Evolutionary conservation across 352 stramenopile genomes (phyloP).

Genomic region (Pythium grandisporangium): DNA sequence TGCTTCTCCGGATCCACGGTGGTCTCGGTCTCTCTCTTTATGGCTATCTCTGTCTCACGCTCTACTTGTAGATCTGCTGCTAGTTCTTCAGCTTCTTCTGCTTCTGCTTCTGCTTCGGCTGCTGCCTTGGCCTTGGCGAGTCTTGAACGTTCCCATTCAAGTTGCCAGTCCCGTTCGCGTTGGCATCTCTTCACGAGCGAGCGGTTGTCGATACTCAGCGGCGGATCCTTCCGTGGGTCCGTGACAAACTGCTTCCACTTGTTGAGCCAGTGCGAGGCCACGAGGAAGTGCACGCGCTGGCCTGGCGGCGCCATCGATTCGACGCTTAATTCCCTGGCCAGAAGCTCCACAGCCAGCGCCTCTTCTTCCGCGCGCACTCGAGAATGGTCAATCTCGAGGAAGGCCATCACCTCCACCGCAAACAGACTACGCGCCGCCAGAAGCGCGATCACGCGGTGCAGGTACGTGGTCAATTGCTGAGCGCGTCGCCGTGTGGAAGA

Average conservation of each 20-base stretch:
- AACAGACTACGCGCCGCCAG: conserved; percentile 43
- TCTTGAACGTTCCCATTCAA: too few species aligned
- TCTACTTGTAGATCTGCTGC: too few species aligned
- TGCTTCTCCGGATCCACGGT: too few species aligned
- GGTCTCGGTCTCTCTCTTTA: too few species aligned
- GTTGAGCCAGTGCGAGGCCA: conserved; percentile 27
- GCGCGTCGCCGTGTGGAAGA: conserved; percentile 23
- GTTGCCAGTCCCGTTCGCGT: too few species aligned
- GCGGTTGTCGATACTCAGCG: conserved; percentile 26
- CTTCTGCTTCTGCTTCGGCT: too few species aligned
- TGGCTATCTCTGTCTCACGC: too few species aligned
- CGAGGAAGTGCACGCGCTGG: conserved; percentile 23
- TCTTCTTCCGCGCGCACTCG: conserved; percentile 49
- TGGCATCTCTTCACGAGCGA: too few species aligned
- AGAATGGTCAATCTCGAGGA: conserved; percentile 50
- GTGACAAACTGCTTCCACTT: conserved; percentile 34
- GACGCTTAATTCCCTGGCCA: conserved; percentile 9
- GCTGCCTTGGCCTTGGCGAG: too few species aligned
- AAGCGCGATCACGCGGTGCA: conserved; percentile 40
- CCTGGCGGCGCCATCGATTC: conserved; percentile 1
- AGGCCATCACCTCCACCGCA: conserved; percentile 57
- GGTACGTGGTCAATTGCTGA: conserved; percentile 27
- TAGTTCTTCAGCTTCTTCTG: too few species aligned
- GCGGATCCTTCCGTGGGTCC: conserved; percentile 4
- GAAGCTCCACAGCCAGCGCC: conserved; percentile 27